phyloP scores from a whole-genome alignment of 768 basidiomycete species.

The Russula emetica region DNA sequence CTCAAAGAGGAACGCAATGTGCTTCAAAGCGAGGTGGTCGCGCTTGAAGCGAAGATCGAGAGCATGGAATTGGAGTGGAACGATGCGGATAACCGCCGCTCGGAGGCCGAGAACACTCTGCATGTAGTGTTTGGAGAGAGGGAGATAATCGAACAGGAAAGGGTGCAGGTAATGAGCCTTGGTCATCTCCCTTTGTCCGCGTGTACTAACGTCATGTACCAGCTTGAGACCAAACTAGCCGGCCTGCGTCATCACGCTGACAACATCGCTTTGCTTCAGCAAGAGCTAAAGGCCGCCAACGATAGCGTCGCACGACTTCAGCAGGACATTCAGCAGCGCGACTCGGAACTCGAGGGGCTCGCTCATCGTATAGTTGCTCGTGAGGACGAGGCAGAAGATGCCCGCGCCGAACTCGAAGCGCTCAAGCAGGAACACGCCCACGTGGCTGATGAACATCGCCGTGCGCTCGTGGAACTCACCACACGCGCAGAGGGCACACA shows the following conservation, averaged over 20 bases:
- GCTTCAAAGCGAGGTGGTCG: constrained; percentile 32
- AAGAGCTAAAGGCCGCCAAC: constrained; percentile 51
- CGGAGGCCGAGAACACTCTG: constrained; percentile 52
- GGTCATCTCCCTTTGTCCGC: neutral
- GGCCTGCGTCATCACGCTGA: constrained; percentile 51
- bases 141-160: constrained; percentile 46
- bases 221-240: constrained; percentile 55
- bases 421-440: constrained; percentile 54
- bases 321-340: constrained; percentile 52
- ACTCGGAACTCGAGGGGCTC: constrained; percentile 50
- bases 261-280: constrained; percentile 46
- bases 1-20: constrained; percentile 36
- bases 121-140: constrained; percentile 50
- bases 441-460: constrained; percentile 45
- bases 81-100: constrained; percentile 51
- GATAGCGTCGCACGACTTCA: constrained; percentile 54
- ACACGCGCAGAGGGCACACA: constrained; percentile 46
- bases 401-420: constrained; percentile 51
- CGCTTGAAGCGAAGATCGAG: constrained; percentile 31
- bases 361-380: constrained; percentile 44
- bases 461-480: constrained; percentile 44
- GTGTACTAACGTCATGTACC: constrained; percentile 4
- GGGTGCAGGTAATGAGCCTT: constrained; percentile 15
- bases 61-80: constrained; percentile 53
- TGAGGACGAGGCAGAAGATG: constrained; percentile 50